phyloP scores from a whole-genome alignment of 139 green algal genomes.

The Coelastrella sp. region DNA sequence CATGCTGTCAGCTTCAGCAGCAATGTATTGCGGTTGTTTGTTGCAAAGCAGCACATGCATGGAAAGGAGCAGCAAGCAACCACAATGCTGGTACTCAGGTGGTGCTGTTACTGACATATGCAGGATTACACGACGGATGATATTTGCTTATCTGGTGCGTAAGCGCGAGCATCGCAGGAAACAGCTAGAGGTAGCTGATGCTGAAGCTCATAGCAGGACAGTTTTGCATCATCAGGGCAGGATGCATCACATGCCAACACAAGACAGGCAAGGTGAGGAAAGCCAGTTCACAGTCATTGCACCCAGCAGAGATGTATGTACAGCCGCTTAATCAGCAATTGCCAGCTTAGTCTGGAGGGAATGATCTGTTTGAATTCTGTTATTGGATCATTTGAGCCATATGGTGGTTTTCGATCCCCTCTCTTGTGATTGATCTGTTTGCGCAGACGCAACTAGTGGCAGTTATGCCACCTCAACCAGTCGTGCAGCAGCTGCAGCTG shows the following conservation, averaged over 20 bases:
- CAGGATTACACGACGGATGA: neutral
- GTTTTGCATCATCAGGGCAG: neutral
- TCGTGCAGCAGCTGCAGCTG: neutral
- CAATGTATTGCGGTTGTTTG: neutral
- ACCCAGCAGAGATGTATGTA: too few relatives aligned
- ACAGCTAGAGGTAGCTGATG: neutral
- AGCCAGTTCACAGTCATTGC: too few relatives aligned
- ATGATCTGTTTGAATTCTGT: too few relatives aligned
- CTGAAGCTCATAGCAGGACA: neutral
- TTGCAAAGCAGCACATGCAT: too few relatives aligned
- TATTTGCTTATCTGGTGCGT: neutral
- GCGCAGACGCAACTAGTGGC: slow-evolving; percentile 40
- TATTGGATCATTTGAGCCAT: too few relatives aligned
- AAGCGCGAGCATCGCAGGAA: neutral
- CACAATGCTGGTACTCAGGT: too few relatives aligned
- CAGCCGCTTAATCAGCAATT: too few relatives aligned
- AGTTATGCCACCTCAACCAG: slow-evolving; percentile 30
- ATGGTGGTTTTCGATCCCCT: neutral
- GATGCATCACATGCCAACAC: neutral
- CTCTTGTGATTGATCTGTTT: neutral
- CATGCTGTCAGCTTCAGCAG: too few relatives aligned
- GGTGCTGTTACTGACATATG: too few relatives aligned
- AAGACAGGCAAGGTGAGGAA: neutral
- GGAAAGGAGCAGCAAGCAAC: too few relatives aligned
- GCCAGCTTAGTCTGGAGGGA: too few relatives aligned